phyloP scores from a whole-genome alignment of 768 basidiomycete species.

The Termitomyces sp. region DNA sequence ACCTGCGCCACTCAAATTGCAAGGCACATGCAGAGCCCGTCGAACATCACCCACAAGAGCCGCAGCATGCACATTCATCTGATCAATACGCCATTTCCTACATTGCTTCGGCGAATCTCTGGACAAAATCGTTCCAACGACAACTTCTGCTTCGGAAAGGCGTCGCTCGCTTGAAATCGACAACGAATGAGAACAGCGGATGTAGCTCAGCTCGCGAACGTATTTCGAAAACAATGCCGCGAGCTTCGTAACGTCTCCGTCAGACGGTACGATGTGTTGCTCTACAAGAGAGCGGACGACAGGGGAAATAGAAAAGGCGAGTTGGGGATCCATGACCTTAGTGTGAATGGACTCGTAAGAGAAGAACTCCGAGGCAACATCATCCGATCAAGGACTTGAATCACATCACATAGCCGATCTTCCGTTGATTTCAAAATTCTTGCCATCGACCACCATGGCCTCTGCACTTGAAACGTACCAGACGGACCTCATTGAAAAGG shows the following conservation, averaged over 20 bases:
- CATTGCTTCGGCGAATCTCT: neutral
- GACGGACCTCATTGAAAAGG: conserved; percentile 61
- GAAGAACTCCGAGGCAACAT: too few species aligned
- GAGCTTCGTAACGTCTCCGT: neutral
- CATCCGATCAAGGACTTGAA: too few species aligned
- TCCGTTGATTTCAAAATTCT: too few species aligned
- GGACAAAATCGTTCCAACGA: neutral
- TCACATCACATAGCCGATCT: too few species aligned
- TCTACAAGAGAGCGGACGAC: neutral
- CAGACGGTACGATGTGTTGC: neutral
- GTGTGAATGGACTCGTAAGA: too few species aligned
- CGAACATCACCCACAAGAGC: neutral
- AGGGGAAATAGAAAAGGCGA: neutral
- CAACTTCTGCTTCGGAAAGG: neutral
- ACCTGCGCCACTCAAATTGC: neutral
- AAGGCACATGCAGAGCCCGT: neutral
- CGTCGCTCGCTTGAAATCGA: neutral
- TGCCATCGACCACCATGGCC: conserved; percentile 21
- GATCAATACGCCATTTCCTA: neutral
- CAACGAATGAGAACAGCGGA: neutral
- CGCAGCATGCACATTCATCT: neutral
- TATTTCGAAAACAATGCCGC: neutral
- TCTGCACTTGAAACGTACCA: conserved; percentile 47
- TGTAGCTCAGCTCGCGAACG: neutral
- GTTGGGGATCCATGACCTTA: neutral